Evolutionary conservation across 2,329 filamentous ascomycete genomes (phyloP), one percentile per base, ranked within the genome.

Genomic region (Hypoxylon sp.): DNA sequence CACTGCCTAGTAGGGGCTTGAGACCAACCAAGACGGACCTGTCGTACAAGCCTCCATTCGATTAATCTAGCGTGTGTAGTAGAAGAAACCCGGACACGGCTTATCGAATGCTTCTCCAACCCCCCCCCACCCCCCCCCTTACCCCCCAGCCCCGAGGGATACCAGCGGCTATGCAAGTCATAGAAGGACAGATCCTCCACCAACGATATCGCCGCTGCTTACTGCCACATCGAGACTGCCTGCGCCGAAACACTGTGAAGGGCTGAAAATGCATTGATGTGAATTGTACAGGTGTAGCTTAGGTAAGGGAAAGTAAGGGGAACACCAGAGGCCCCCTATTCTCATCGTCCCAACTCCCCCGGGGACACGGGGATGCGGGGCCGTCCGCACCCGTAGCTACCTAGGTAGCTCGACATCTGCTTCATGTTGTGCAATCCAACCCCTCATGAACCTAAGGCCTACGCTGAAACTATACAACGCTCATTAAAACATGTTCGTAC

Each of bases 111-210:
- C 35, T 52, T 47, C 51, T 56, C 48, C 43, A 56, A 49, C 41
- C 13, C 41, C 33, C 37, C n/a, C n/a, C n/a, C n/a, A n/a, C n/a
- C n/a, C n/a, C n/a, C n/a, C n/a, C n/a, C n/a, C n/a, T n/a, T n/a
- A n/a, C n/a, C n/a, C n/a, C 26, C 37, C 29, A 42, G 40, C 18
- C 47, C 41, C 40, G 27, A 27, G 56, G 42, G 20, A 57, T 51
- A 58, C 49, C 52, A 52, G 48, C 56, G 60, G 53, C 21, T 60
- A 63, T 63, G 56, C 56, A 42, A 51, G 60, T 60, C 60, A 62
- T 60, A 31, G 48, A 46, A 29, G n/a, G 31, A 24, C 45, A 48
- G 31, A 38, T 35, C 17, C 43, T 18, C 42, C 13, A 21, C 45
- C 52, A 56, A 59, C 50, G 23, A 40, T 15, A 17, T 37, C 17